Evolutionary conservation across 345 rosid species (phyloP), one percentile per base, ranked within the genome.

Genomic region (Pistacia integerrima): DNA sequence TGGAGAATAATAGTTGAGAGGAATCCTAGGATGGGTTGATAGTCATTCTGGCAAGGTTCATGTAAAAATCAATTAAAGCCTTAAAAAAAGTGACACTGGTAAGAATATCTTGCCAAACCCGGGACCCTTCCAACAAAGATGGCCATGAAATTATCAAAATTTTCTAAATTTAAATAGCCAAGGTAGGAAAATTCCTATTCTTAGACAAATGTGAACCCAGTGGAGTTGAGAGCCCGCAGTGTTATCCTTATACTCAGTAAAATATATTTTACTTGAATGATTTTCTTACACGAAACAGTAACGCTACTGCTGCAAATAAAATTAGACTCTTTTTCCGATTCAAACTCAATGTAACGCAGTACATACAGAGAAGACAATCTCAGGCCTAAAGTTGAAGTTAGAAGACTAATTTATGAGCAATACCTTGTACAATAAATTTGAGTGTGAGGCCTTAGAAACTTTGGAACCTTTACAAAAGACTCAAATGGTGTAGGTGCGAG

Each of bases 361-460:
- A 4, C 67, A 63, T 14, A 63, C 20, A 63, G 67, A 63, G 22
- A 63, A 4, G 44, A 63, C 36, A 18, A 13, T 25, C 7, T 3
- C 12, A 30, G 51, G 51, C 69, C 51, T 2, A 14, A 51, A 72
- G 20, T 22, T 64, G 66, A 36, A 58, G n/a, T 12, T 33, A 72
- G 38, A 75, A 75, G 44, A 61, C n/a, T 33, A 69, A 8, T 58
- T 63, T 63, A 64, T 25, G 74, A 66, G 74, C 73, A 52, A 77
- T 88, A 95, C 99, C 98, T 96, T 65, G 94, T 93, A 83, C 99
- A 95, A 78, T 89, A 95, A 75, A 95, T 90, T 78, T 93, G 98
- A 68, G 97, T 92, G 81, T 91, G 97, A 25, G 97, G 99, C 18
- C 98, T 92, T 44, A 96, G 81, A 77, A 90, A 94, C 75, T 88